Evolutionary conservation across 129 eudicot genomes (phyloP).

Genomic region (Logfia minima): DNA sequence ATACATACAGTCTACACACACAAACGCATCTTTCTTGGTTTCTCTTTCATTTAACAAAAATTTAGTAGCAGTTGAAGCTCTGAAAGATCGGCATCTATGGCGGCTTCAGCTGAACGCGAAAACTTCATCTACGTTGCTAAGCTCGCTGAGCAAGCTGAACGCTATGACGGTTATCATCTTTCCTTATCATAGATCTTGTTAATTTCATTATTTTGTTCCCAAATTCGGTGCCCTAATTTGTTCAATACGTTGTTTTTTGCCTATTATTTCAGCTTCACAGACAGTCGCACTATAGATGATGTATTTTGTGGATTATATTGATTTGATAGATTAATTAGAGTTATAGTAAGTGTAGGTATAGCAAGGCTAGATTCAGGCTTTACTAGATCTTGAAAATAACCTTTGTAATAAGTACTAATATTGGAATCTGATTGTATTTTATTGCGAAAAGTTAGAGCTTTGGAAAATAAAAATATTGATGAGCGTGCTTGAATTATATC

Average conservation of each 20-base stretch:
- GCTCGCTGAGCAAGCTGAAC: constrained; percentile 59
- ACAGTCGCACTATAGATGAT: neutral
- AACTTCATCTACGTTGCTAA: constrained; percentile 53
- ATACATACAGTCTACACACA: constrained; percentile 20
- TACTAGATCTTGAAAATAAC: constrained; percentile 21
- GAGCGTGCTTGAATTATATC: neutral
- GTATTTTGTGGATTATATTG: constrained; percentile 1
- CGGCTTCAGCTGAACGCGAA: constrained; percentile 44
- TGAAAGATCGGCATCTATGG: constrained; percentile 44
- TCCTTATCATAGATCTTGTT: constrained; percentile 27
- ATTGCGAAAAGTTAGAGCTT: neutral
- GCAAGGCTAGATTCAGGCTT: constrained; percentile 27
- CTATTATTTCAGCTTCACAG: neutral
- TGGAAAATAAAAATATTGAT: too few species aligned
- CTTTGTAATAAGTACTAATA: neutral
- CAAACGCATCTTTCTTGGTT: constrained; percentile 34
- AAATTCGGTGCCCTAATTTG: neutral
- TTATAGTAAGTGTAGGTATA: neutral
- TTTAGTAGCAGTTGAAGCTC: constrained; percentile 15
- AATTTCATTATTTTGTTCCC: neutral
- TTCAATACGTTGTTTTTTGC: constrained; percentile 1
- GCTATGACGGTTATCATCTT: constrained; percentile 44
- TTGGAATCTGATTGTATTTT: neutral
- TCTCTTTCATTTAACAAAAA: constrained; percentile 24
- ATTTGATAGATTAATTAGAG: constrained; percentile 17